These are phyloP conservation scores for Prorocentrum cordatum DNA, from an alignment of 169 alveolate genomes.

Conservation along the genomic window DNA sequence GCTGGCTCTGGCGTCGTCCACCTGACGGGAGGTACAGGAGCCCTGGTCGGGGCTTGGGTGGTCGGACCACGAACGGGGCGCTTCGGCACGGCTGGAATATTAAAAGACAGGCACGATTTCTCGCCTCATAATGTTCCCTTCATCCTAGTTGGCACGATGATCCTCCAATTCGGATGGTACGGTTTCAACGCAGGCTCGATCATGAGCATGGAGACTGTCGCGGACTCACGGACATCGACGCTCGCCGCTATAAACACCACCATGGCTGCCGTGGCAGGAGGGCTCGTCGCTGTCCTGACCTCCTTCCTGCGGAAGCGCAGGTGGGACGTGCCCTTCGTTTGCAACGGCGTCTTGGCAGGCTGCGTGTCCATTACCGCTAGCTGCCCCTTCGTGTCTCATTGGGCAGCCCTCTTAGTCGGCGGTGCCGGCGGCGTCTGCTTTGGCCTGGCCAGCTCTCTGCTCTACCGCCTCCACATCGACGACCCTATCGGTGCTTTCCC, in stretches of 20 bases:
- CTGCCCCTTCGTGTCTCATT: neutral
- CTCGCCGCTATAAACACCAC: neutral
- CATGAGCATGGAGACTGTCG: neutral
- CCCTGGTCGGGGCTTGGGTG: neutral
- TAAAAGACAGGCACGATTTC: neutral
- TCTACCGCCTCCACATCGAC: neutral
- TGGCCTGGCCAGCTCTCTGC: neutral
- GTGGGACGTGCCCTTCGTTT: neutral
- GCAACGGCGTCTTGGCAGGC: neutral
- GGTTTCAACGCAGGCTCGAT: slow-evolving; percentile 17
- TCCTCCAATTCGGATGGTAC: neutral
- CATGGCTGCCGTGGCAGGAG: neutral
- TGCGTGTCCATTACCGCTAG: neutral
- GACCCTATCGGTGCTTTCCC: slow-evolving; percentile 6
- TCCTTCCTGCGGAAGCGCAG: neutral
- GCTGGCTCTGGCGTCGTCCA: neutral
- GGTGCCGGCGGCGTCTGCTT: neutral
- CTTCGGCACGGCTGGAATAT: neutral
- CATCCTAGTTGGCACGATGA: neutral
- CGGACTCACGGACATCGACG: neutral
- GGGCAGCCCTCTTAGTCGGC: neutral
- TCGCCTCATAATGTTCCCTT: neutral
- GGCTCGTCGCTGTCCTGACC: neutral
- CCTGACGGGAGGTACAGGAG: neutral
- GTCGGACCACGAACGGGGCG: neutral